phyloP scores from a whole-genome alignment of 192 early-diverging fungal species.

The Umbelopsis vinacea region DNA sequence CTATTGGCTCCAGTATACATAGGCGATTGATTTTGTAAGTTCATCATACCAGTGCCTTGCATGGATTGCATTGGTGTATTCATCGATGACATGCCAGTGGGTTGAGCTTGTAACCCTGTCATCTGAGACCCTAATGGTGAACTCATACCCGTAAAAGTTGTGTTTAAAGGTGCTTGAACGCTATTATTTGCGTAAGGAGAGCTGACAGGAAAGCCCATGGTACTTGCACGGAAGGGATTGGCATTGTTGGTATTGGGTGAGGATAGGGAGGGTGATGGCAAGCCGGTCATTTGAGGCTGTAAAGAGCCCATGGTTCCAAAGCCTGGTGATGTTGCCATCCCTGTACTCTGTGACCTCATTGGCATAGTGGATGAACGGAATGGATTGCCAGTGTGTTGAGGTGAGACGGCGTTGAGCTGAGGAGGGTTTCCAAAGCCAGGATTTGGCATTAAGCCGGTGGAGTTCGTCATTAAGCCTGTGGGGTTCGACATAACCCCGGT shows the following conservation, averaged over 20 bases:
- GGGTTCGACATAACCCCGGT: not conserved
- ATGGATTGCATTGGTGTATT: not conserved
- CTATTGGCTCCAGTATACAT: slow-evolving; percentile 3
- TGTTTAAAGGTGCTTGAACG: not conserved
- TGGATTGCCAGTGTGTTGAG: not conserved
- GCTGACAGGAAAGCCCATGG: slow-evolving; percentile 13
- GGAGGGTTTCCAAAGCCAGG: not conserved
- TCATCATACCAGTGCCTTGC: slow-evolving; percentile 3
- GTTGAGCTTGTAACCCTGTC: not conserved
- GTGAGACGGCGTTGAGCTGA: not conserved
- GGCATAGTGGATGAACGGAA: slow-evolving; percentile 15
- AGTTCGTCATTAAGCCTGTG: no score
- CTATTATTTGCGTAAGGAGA: slow-evolving; percentile 2
- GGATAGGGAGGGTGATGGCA: slow-evolving; percentile 17
- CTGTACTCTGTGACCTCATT: not conserved
- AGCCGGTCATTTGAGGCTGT: slow-evolving; percentile 8
- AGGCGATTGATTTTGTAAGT: not conserved
- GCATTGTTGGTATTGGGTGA: slow-evolving; percentile 20
- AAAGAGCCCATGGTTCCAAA: not conserved
- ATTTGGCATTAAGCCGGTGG: not conserved
- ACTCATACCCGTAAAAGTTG: slow-evolving; percentile 8
- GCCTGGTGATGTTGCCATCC: not conserved
- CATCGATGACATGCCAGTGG: not conserved
- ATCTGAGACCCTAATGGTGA: not conserved
- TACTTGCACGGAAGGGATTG: slow-evolving; percentile 33